Evolutionary conservation across 495 filamentous ascomycete genomes (phyloP), one percentile per base, ranked within the genome.

Genomic region (Neurospora sp.): DNA sequence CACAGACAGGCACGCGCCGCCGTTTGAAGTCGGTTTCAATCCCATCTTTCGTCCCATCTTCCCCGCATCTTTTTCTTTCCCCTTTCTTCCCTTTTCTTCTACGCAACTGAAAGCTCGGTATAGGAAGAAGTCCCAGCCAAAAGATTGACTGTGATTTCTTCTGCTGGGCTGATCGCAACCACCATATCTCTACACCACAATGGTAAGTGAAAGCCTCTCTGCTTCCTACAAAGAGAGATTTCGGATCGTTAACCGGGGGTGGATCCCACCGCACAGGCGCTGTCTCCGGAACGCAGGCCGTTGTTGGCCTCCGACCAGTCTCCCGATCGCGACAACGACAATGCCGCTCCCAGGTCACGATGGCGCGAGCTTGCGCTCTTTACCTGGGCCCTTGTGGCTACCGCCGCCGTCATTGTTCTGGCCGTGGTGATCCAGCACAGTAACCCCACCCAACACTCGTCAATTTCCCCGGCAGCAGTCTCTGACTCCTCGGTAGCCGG

Each of bases 381-480:
- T 75, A 82, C 88, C 34, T 99, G 96, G 95, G 95, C 95, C 19
- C 76, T 96, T 17, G 78, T 96, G n/a, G 96, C 95, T 7, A 98
- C 95, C 0, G 88, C 91, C 28, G 88, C 86, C 36, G 90, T 94
- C 9, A 87, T 96, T 69, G 85, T 95, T 19, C 85, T 95, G 28
- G 91, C 91, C 5, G 91, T 93, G 11, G 80, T 93, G 48, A 90
- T 89, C 76, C 91, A 94, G 76, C 90, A 94, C 79, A 83, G 83
- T 75, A 83, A 89, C 71, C 40, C 83, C 81, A 37, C 76, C 70
- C 69, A 76, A 69, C 78, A 73, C 76, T 69, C 74, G 69, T 70
- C 72, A 69, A 74, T 39, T 69, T 70, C n/a, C 17, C 71, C 66
- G 38, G 71, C 86, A 91, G 93, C 24, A 96, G 96, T 80, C 87